Conservation (phyloP, 2,329 filamentous ascomycete genomes). For the Elsinoe ampelina region DNA sequence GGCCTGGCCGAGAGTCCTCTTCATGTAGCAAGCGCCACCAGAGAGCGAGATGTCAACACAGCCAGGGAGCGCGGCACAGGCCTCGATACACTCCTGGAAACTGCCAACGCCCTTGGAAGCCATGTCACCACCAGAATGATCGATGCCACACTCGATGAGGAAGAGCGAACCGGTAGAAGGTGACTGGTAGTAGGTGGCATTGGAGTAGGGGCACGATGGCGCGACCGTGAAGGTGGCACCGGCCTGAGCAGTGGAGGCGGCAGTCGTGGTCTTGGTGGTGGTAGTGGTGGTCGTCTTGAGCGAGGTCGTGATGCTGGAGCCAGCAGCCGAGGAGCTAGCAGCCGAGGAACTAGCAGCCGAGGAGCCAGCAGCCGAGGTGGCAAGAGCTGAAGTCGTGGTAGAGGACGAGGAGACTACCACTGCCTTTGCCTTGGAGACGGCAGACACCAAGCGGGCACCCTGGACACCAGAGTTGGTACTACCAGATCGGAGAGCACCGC, state of each 20-base stretch:
- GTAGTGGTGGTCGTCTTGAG: conserved; percentile 10
- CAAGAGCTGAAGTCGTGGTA: conserved; percentile 11
- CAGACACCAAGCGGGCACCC: conserved; percentile 16
- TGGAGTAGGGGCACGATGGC: conserved; percentile 18
- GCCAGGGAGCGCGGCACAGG: conserved; percentile 14
- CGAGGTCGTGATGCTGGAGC: background rate
- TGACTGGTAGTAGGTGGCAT: conserved; percentile 18
- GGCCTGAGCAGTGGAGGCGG: background rate
- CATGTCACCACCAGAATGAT: conserved; percentile 23
- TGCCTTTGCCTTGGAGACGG: background rate
- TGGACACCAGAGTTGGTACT: conserved; percentile 15
- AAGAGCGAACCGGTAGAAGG: conserved; percentile 16
- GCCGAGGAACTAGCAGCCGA: too few species aligned
- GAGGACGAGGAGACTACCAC: conserved; percentile 10
- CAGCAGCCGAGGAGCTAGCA: background rate
- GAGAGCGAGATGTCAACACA: conserved; percentile 15
- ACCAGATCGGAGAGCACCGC: conserved; percentile 15
- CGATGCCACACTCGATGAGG: conserved; percentile 23
- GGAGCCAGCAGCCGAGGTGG: conserved; percentile 6
- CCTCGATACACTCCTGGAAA: conserved; percentile 21
- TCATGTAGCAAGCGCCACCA: conserved; percentile 16
- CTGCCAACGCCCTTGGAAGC: conserved; percentile 14
- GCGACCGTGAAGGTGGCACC: conserved; percentile 10
- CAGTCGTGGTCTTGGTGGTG: background rate
- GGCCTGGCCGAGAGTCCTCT: conserved; percentile 13